Percentiles rank a stretch among this genome's conserved stretches.
Evolutionary conservation across 23 red algal species (phyloP).

Genomic region (Gracilariopsis chorda): DNA sequence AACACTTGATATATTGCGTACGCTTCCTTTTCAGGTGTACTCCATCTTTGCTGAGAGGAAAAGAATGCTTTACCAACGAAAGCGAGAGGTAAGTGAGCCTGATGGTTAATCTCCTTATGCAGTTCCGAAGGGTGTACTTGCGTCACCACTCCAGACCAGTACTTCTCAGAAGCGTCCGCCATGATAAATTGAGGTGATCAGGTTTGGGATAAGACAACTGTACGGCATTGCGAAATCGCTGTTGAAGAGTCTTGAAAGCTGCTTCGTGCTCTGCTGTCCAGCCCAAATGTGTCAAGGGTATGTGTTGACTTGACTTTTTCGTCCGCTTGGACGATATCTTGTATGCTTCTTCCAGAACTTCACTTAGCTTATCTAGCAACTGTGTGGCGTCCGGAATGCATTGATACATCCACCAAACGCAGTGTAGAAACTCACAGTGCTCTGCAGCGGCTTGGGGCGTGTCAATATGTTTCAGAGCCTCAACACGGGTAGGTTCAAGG

Average conservation of each 20-base stretch:
- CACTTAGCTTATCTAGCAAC: not conserved
- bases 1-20: constrained; percentile 17
- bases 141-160: constrained; percentile 13
- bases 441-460: not conserved
- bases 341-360: constrained; percentile 10
- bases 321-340: not conserved
- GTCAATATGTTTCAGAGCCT: constrained; percentile 3
- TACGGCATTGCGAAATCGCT: not conserved
- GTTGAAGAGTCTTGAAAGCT: not conserved
- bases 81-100: not conserved
- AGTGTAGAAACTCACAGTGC: constrained; percentile 19
- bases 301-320: not conserved
- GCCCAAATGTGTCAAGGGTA: not conserved
- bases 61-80: constrained; percentile 19
- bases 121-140: not conserved
- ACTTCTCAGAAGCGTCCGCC: constrained; percentile 34
- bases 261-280: constrained; percentile 11
- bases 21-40: constrained; percentile 31
- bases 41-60: constrained; percentile 3
- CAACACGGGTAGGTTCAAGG: not conserved
- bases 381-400: constrained; percentile 1
- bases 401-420: not conserved
- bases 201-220: not conserved
- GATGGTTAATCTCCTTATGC: not conserved
- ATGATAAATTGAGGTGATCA: constrained; percentile 2